Evolutionary conservation across 2,329 filamentous ascomycete species (phyloP).

Genomic region (Aureobasidium sp.): DNA sequence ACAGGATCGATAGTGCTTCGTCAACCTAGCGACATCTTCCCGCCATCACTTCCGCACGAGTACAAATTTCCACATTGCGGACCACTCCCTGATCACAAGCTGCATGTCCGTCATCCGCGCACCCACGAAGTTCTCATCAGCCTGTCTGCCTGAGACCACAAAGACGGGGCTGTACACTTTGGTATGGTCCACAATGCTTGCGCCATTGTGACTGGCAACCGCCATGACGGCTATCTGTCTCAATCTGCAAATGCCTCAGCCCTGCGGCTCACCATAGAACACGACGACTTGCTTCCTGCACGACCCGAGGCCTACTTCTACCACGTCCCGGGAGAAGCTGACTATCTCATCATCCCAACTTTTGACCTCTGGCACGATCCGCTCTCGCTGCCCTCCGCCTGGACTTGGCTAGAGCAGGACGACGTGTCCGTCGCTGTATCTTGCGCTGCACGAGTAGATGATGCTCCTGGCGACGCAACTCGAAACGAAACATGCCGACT

Average conservation of each 20-base stretch:
- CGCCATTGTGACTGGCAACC: slow-evolving; percentile 4
- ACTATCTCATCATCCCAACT: background rate
- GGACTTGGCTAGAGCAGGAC: background rate
- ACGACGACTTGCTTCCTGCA: background rate
- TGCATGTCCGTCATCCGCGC: background rate
- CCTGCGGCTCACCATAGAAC: background rate
- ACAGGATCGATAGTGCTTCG: background rate
- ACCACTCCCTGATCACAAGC: background rate
- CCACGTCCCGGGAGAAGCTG: background rate
- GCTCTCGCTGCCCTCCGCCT: background rate
- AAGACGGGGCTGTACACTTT: slow-evolving; percentile 1
- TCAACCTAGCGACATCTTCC: slow-evolving; percentile 1
- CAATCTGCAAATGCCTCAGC: background rate
- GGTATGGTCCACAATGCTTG: background rate
- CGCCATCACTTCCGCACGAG: background rate
- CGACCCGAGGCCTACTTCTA: background rate
- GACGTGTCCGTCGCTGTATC: background rate
- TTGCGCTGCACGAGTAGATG: background rate
- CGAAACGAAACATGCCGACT: background rate
- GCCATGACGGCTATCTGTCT: background rate
- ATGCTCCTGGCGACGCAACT: background rate
- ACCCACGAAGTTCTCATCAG: background rate
- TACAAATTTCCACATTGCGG: background rate
- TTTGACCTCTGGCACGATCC: background rate
- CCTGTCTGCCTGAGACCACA: slow-evolving; percentile 1